Percentiles rank a stretch among this genome's conserved stretches.
Conservation (phyloP, 1,139 yeast genomes). For the Lodderomyces elongisporus region DNA sequence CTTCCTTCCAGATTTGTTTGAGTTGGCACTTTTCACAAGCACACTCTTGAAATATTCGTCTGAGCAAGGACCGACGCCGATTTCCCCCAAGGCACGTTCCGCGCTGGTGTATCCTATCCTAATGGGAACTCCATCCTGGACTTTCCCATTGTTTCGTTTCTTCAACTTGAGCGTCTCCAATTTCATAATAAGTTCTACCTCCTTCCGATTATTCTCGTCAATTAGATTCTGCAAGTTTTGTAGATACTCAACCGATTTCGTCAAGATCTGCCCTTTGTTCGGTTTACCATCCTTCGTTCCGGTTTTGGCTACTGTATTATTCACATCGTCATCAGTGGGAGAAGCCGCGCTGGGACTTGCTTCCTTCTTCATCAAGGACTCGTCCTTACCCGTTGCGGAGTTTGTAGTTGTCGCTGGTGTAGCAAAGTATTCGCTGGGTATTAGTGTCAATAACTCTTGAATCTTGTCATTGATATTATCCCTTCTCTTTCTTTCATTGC, state of each 20-base stretch:
- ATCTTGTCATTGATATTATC: constrained; percentile 89
- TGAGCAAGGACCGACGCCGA: constrained; percentile 78
- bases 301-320: constrained; percentile 42
- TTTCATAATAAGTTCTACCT: constrained; percentile 65
- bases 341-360: constrained; percentile 10
- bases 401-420: constrained; percentile 5
- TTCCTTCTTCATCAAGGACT: constrained; percentile 5
- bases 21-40: constrained; percentile 28
- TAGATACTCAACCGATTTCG: constrained; percentile 82
- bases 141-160: constrained; percentile 10
- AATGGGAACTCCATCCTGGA: constrained; percentile 31
- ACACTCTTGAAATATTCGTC: constrained; percentile 41
- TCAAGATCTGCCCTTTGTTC: constrained; percentile 84
- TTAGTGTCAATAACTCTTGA: constrained; percentile 66
- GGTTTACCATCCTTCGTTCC: constrained; percentile 88
- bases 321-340: constrained; percentile 23
- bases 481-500: constrained; percentile 62
- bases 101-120: constrained; percentile 64
- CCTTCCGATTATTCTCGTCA: constrained; percentile 72
- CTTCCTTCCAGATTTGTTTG: constrained; percentile 21
- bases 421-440: constrained; percentile 59
- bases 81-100: constrained; percentile 67
- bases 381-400: constrained; percentile 1
- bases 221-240: constrained; percentile 67
- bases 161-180: constrained; percentile 51